These are phyloP conservation scores for Staphylotrichum longicolle DNA, from an alignment of 495 filamentous ascomycete genomes.

Conservation along the genomic window DNA sequence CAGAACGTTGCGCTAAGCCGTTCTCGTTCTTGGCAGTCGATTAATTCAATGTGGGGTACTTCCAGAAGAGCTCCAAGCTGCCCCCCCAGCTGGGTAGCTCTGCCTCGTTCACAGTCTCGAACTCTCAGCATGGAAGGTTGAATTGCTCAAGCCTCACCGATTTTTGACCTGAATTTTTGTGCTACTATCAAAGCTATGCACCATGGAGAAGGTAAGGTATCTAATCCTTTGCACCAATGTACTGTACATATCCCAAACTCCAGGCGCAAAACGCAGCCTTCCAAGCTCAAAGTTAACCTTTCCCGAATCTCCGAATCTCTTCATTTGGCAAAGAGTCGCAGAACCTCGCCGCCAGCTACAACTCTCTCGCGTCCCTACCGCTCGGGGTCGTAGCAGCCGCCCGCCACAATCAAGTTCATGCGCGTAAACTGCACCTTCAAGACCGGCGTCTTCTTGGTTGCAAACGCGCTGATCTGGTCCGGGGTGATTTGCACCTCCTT, in stretches of 20 bases:
- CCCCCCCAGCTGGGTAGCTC: too few relatives aligned
- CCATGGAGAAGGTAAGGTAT: constrained; percentile 1
- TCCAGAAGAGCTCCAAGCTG: background rate
- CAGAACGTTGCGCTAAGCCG: constrained; percentile 19
- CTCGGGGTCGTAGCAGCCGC: constrained; percentile 68
- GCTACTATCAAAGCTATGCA: background rate
- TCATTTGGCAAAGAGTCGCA: too few relatives aligned
- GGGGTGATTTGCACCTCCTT: constrained; percentile 88
- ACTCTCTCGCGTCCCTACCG: constrained; percentile 23
- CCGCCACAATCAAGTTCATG: constrained; percentile 88
- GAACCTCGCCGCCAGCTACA: too few relatives aligned
- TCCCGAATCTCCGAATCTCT: too few relatives aligned
- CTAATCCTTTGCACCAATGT: background rate
- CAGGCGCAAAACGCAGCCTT: constrained; percentile 1
- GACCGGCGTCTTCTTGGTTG: constrained; percentile 93
- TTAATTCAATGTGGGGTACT: constrained; percentile 21
- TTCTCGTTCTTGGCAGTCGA: constrained; percentile 17
- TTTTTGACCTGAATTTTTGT: background rate
- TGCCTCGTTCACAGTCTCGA: background rate
- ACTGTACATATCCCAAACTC: constrained; percentile 12
- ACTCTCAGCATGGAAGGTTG: background rate
- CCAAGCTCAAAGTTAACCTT: background rate
- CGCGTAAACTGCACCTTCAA: constrained; percentile 90
- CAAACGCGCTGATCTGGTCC: constrained; percentile 89
- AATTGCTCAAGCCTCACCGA: too few relatives aligned